Evolutionary conservation across 768 basidiomycete species (phyloP), one percentile per base, ranked within the genome.

Genomic region (Paxillus involutus): DNA sequence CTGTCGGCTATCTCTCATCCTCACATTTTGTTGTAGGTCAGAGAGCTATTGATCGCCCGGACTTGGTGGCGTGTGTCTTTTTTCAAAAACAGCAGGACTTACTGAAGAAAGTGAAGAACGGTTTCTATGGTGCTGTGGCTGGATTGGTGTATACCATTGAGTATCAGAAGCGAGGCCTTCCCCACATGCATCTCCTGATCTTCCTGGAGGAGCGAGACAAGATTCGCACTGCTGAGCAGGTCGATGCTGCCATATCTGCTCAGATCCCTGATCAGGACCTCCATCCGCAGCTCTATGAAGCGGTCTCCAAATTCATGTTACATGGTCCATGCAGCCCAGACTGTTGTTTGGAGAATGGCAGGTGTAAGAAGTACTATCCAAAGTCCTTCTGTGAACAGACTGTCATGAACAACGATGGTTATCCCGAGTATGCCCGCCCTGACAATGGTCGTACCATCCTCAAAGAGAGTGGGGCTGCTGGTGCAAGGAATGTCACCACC

Each of bases 141-240:
- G 81, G 75, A 1, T 63, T 71, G 50, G 74, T 83, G 0, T 79
- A 80, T 53, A 75, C 73, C 14, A 80, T 82, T 47, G 78, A 85
- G 54, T 84, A 82, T 59, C 82, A 84, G 60, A 84, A 84, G 55
- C 61, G 77, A 0, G 78, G 80, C 0, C 73, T 84, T 0, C 80
- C 81, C 17, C 81, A 84, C 56, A 75, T 77, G 60, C 83, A 85
- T 61, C 26, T 26, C 26, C 59, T 84, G 1, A 64, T 84, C 42
- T 76, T 78, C 53, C 61, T 84, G 1, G 33, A 19, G 21, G 8
- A 1, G 1, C 10, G 17, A 16, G 17, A 64, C 52, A 77, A 77
- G 51, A 62, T 81, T 2, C 29, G 21, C 0, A 69, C 65, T 13
- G 64, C 75, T 5, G 65, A 63, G 7, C 67, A 72, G 17, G 63